Percentiles rank a stretch among this genome's conserved stretches.
Conservation (phyloP, 140 eudicot species). For the Flaveria floridana region DNA sequence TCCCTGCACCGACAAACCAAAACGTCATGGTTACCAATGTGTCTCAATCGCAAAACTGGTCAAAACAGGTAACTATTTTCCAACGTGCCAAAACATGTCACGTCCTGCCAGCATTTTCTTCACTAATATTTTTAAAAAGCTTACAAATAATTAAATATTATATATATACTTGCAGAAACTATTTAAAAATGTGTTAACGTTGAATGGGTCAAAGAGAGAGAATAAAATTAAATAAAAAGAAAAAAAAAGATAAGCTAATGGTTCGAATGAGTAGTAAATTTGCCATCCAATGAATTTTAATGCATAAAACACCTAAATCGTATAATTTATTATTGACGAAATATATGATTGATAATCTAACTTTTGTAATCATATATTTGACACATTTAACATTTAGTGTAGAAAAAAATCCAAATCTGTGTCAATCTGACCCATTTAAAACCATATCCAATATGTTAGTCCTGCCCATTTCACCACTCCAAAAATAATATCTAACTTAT, state of each 20-base stretch:
- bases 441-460: neutral
- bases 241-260: neutral
- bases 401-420: neutral
- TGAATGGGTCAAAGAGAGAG: neutral
- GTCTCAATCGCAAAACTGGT: neutral
- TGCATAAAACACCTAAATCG: neutral
- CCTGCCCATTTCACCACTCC: neutral
- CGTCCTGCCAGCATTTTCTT: slow-evolving; percentile 7
- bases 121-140: neutral
- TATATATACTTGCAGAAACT: neutral
- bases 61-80: neutral
- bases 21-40: neutral
- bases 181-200: neutral
- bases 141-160: neutral
- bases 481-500: neutral
- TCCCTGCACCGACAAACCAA: slow-evolving; percentile 62
- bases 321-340: neutral
- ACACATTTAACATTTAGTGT: neutral
- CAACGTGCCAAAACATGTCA: neutral
- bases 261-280: neutral
- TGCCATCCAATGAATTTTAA: neutral
- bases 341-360: neutral
- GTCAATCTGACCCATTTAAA: neutral
- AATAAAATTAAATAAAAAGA: neutral
- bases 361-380: neutral